Evolutionary conservation across 1,284 basidiomycete genomes (phyloP).

Genomic region (Phellinidium pouzarii): DNA sequence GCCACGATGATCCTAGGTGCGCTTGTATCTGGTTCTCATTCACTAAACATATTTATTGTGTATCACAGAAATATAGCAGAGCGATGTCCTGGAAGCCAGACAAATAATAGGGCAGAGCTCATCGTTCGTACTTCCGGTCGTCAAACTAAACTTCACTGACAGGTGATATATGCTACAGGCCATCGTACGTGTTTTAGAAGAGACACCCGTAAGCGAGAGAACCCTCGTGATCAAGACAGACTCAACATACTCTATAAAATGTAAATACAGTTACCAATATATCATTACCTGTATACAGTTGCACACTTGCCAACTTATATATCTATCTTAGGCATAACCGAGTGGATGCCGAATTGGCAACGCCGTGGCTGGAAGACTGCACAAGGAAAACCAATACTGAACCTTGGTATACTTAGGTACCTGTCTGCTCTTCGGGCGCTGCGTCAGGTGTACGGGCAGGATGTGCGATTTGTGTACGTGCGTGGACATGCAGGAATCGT

Average conservation of each 20-base stretch:
- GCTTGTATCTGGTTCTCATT: conserved; percentile 11
- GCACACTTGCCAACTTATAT: neutral
- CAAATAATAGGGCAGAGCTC: conserved; percentile 84
- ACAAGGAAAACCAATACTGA: conserved; percentile 52
- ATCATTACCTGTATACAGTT: neutral
- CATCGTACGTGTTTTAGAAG: conserved; percentile 67
- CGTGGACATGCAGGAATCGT: conserved; percentile 61
- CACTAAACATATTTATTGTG: neutral
- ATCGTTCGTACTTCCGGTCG: conserved; percentile 45
- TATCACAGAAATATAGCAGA: conserved; percentile 62
- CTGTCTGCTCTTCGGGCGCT: conserved; percentile 45
- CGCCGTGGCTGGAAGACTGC: conserved; percentile 43
- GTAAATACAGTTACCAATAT: conserved; percentile 31
- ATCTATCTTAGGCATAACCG: conserved; percentile 42
- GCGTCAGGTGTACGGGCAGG: conserved; percentile 44
- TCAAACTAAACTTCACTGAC: neutral
- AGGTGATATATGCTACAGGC: conserved; percentile 43
- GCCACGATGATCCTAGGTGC: conserved; percentile 51
- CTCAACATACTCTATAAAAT: conserved; percentile 69
- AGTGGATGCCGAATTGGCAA: conserved; percentile 63
- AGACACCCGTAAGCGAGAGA: conserved; percentile 43
- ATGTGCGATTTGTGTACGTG: conserved; percentile 56
- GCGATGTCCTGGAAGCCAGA: conserved; percentile 76
- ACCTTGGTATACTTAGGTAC: conserved; percentile 58
- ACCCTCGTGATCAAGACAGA: conserved; percentile 69